Evolutionary conservation across 768 basidiomycete genomes (phyloP).

Genomic region (Rubroboletus satanas): DNA sequence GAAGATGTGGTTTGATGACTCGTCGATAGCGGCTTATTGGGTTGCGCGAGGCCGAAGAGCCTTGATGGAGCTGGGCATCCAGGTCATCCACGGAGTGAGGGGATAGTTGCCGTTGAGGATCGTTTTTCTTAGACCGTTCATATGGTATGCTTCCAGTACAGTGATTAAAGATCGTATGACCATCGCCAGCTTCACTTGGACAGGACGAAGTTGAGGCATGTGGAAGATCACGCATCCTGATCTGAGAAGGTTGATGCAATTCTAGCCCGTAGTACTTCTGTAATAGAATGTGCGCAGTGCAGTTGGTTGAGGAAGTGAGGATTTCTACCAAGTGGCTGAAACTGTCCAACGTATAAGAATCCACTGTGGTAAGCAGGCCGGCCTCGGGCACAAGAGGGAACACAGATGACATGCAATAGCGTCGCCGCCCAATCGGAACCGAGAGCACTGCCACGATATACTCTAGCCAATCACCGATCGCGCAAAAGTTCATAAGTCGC

Average conservation of each 20-base stretch:
- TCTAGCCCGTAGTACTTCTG: too few relatives aligned
- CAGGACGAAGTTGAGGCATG: not conserved
- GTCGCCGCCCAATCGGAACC: too few relatives aligned
- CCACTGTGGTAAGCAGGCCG: too few relatives aligned
- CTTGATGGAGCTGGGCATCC: conserved; percentile 47
- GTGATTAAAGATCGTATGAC: not conserved
- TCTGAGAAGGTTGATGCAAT: not conserved
- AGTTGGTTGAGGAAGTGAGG: too few relatives aligned
- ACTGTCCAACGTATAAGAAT: too few relatives aligned
- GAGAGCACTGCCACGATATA: too few relatives aligned
- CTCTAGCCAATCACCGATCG: too few relatives aligned
- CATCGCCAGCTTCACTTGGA: not conserved
- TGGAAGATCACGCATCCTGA: not conserved
- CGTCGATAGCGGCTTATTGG: conserved; percentile 45
- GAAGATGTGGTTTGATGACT: conserved; percentile 53
- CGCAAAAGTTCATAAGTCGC: too few relatives aligned
- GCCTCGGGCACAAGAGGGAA: too few relatives aligned
- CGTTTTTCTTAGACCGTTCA: not conserved
- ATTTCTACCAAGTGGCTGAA: too few relatives aligned
- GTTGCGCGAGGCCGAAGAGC: conserved; percentile 46
- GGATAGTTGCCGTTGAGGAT: conserved; percentile 2
- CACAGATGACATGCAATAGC: too few relatives aligned
- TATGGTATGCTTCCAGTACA: not conserved
- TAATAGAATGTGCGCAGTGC: too few relatives aligned
- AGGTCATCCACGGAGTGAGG: conserved; percentile 41